Percentiles rank a stretch among this genome's conserved stretches.
These are phyloP conservation scores for Aulographum hederae DNA, from an alignment of 2,329 filamentous ascomycete genomes.

Conservation along the genomic window DNA sequence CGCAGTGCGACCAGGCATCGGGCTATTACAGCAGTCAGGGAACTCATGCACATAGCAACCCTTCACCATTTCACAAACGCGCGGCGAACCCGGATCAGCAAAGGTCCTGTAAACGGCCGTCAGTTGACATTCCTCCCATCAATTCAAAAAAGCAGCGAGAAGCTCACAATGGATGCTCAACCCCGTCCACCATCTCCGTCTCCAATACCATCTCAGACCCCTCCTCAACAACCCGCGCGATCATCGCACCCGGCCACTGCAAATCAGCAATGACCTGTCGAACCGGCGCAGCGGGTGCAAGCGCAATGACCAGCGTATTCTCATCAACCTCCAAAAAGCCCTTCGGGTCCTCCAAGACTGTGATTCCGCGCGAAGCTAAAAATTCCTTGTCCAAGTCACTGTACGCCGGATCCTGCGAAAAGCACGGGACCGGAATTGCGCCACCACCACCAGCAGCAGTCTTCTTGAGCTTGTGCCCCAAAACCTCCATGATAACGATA, in stretches of 20 bases:
- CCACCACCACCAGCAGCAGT: not conserved
- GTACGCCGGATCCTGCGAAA: conserved; percentile 3
- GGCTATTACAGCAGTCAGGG: too few relatives aligned
- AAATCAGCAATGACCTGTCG: conserved; percentile 22
- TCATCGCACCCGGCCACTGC: conserved; percentile 14
- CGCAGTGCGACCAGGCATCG: too few relatives aligned
- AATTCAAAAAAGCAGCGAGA: too few relatives aligned
- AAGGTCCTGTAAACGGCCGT: too few relatives aligned
- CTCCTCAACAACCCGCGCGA: too few relatives aligned
- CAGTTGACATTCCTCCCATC: too few relatives aligned
- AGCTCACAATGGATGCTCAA: too few relatives aligned
- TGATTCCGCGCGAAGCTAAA: conserved; percentile 10
- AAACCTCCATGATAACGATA: not conserved
- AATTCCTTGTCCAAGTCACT: conserved; percentile 5
- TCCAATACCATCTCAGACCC: too few relatives aligned
- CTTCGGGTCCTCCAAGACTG: conserved; percentile 13
- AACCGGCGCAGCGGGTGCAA: conserved; percentile 15
- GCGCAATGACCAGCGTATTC: conserved; percentile 18
- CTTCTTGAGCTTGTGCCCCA: not conserved
- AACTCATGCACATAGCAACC: too few relatives aligned
- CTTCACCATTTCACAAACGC: too few relatives aligned
- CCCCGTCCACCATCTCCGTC: too few relatives aligned
- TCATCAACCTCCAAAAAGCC: conserved; percentile 21
- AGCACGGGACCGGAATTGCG: conserved; percentile 1
- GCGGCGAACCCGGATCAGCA: too few relatives aligned